Percentiles rank a stretch among this genome's conserved stretches.
phyloP scores from a whole-genome alignment of 2,329 filamentous ascomycete species.

The Sporothrix globosa region DNA sequence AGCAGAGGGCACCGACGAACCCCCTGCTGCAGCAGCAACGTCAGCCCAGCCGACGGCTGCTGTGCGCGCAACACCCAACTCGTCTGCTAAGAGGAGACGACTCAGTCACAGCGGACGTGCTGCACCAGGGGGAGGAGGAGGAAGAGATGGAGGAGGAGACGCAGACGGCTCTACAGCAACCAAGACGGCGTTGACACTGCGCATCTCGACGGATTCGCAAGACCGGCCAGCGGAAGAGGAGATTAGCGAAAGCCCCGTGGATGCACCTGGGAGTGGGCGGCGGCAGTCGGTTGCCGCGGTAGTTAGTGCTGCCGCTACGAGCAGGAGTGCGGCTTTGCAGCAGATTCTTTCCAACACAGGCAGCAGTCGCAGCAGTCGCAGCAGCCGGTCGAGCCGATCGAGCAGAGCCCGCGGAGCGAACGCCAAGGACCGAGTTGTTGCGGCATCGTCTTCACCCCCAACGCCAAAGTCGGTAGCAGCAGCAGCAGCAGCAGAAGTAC shows the following conservation, averaged over 20 bases:
- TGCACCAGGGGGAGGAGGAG: neutral
- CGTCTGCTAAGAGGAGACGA: slow-evolving; percentile 53
- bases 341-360: slow-evolving; percentile 44
- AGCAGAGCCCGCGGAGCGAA: neutral
- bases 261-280: slow-evolving; percentile 60
- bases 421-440: slow-evolving; percentile 34
- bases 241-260: slow-evolving; percentile 57
- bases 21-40: neutral
- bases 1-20: slow-evolving; percentile 28
- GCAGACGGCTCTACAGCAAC: neutral
- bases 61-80: slow-evolving; percentile 49
- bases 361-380: slow-evolving; percentile 39
- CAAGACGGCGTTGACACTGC: neutral
- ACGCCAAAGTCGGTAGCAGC: neutral
- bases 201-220: neutral
- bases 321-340: slow-evolving; percentile 46
- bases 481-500: neutral
- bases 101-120: slow-evolving; percentile 39
- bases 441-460: slow-evolving; percentile 18
- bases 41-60: slow-evolving; percentile 29
- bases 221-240: slow-evolving; percentile 45
- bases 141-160: neutral
- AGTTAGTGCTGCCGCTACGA: slow-evolving; percentile 44
- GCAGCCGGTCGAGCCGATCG: slow-evolving; percentile 22
- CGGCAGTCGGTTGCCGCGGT: slow-evolving; percentile 46